A percentile compares a stretch with the other conserved stretches of the same genome.
Evolutionary conservation across 768 basidiomycete genomes (phyloP).

Genomic region (Cystofilobasidium bisporidii): DNA sequence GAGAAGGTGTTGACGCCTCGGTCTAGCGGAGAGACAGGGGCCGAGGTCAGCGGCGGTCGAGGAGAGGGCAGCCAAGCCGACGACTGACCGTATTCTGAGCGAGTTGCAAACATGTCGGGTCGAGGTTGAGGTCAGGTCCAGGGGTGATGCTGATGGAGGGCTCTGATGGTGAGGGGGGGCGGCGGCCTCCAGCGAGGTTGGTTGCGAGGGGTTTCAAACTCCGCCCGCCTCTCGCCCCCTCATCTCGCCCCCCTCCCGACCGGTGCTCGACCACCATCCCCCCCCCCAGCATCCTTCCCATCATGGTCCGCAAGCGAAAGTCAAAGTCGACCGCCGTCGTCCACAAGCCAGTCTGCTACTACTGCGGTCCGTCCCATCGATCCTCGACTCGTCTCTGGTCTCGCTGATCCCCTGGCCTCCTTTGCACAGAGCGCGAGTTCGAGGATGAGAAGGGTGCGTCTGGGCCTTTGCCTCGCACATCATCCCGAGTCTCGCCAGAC

Average conservation of each 20-base stretch:
- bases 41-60: background rate
- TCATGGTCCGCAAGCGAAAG: slow-evolving; percentile 21
- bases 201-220: too few relatives aligned
- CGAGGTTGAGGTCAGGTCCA: background rate
- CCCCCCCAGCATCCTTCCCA: background rate
- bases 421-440: slow-evolving; percentile 68
- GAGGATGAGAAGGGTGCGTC: slow-evolving; percentile 95
- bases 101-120: slow-evolving; percentile 76
- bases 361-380: slow-evolving; percentile 17
- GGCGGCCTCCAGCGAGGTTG: too few relatives aligned
- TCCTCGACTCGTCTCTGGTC: background rate
- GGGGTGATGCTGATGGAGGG: background rate
- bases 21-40: slow-evolving; percentile 43
- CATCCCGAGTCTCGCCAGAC: background rate
- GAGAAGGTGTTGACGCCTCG: slow-evolving; percentile 99
- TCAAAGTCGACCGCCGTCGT: slow-evolving; percentile 17
- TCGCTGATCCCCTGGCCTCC: background rate
- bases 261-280: background rate
- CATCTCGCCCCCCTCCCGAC: too few relatives aligned
- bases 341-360: slow-evolving; percentile 26
- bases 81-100: slow-evolving; percentile 76
- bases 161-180: background rate
- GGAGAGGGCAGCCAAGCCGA: background rate
- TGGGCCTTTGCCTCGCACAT: too few relatives aligned
- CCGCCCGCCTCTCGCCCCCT: too few relatives aligned